phyloP scores from a whole-genome alignment of 306 rosid species.

The Carpinus fangiana region DNA sequence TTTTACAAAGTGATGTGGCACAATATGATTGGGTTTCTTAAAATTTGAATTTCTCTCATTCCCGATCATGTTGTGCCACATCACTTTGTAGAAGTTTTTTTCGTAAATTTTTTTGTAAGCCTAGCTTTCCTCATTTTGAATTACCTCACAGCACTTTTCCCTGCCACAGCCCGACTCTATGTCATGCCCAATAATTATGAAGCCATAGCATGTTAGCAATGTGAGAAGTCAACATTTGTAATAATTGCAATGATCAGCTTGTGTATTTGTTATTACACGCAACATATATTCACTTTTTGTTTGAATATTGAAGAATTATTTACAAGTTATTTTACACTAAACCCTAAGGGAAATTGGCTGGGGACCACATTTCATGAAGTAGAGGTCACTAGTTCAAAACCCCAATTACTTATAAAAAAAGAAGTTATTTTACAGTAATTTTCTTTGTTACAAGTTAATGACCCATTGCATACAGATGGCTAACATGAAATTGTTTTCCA shows the following conservation, averaged over 20 bases:
- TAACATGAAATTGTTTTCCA: conserved; percentile 40
- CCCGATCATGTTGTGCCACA: too few species aligned
- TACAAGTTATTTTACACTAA: neutral
- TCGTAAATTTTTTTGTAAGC: too few species aligned
- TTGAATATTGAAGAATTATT: neutral
- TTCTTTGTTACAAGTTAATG: neutral
- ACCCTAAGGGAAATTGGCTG: too few species aligned
- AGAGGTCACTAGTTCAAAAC: too few species aligned
- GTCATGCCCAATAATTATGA: neutral
- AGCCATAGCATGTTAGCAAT: neutral
- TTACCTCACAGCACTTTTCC: neutral
- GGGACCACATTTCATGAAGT: too few species aligned
- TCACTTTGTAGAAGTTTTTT: too few species aligned
- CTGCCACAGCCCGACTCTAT: neutral
- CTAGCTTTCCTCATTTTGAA: neutral
- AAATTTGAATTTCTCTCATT: too few species aligned
- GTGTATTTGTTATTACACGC: neutral
- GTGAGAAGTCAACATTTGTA: neutral
- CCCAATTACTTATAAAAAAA: too few species aligned
- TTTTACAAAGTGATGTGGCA: too few species aligned
- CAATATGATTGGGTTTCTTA: too few species aligned
- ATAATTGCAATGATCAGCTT: neutral
- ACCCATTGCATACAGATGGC: neutral
- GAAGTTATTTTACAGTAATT: neutral
- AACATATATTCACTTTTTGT: neutral